These are phyloP conservation scores for Cryphonectria nitschkei DNA, from an alignment of 2,329 filamentous ascomycete genomes.

Conservation along the genomic window DNA sequence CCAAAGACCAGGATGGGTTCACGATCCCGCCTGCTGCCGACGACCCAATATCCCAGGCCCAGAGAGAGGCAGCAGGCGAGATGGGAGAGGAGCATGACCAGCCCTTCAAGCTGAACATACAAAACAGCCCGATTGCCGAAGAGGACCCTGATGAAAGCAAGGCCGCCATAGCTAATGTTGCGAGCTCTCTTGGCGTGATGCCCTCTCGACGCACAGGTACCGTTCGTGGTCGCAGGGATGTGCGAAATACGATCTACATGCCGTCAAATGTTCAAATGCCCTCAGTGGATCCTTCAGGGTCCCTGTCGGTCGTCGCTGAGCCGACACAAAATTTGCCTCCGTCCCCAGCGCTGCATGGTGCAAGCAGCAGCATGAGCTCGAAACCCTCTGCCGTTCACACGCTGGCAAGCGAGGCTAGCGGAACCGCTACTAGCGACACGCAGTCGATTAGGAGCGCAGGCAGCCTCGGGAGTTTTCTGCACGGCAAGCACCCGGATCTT, in stretches of 20 bases:
- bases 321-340: slow-evolving; percentile 35
- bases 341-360: slow-evolving; percentile 43
- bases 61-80: slow-evolving; percentile 63
- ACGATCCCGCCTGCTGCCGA: slow-evolving; percentile 68
- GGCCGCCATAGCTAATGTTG: slow-evolving; percentile 75
- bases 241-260: slow-evolving; percentile 87
- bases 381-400: slow-evolving; percentile 55
- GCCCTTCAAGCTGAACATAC: slow-evolving; percentile 79
- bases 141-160: slow-evolving; percentile 75
- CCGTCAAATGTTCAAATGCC: slow-evolving; percentile 45
- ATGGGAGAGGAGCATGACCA: slow-evolving; percentile 62
- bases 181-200: slow-evolving; percentile 70
- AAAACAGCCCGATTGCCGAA: slow-evolving; percentile 76
- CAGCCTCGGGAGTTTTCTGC: slow-evolving; percentile 70
- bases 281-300: slow-evolving; percentile 5
- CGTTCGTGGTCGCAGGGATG: slow-evolving; percentile 84
- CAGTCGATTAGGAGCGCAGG: slow-evolving; percentile 90
- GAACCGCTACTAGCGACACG: slow-evolving; percentile 72
- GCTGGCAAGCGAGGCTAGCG: slow-evolving; percentile 65
- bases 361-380: slow-evolving; percentile 36
- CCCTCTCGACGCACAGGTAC: slow-evolving; percentile 75
- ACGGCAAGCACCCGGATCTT: slow-evolving; percentile 82
- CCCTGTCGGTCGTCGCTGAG: slow-evolving; percentile 31
- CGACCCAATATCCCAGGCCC: slow-evolving; percentile 71
- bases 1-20: slow-evolving; percentile 76